Conservation (phyloP, 2,329 filamentous ascomycete species). For the Paecilomyces fulvus region DNA sequence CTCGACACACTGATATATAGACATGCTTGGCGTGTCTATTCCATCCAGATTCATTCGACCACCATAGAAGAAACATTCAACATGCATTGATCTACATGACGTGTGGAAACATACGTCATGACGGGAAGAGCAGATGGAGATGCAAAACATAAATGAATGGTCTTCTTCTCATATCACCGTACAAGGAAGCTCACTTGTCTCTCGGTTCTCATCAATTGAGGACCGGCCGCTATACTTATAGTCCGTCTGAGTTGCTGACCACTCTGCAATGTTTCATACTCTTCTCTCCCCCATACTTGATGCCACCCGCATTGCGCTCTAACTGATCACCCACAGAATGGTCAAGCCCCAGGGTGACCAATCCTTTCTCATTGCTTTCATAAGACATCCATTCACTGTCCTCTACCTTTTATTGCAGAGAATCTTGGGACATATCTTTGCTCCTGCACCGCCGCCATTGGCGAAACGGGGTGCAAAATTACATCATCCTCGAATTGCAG, state of each 20-base stretch:
- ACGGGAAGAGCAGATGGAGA: neutral
- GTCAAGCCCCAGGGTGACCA: neutral
- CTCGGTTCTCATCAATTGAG: neutral
- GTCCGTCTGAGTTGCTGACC: neutral
- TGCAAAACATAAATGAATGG: neutral
- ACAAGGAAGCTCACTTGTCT: neutral
- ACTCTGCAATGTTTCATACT: neutral
- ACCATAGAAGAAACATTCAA: neutral
- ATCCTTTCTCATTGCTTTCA: neutral
- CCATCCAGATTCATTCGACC: neutral
- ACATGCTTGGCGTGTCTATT: neutral
- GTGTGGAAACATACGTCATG: neutral
- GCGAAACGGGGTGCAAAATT: conserved; percentile 28
- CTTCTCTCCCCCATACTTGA: neutral
- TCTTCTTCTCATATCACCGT: neutral
- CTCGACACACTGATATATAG: neutral
- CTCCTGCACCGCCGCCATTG: conserved; percentile 59
- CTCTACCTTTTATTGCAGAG: neutral
- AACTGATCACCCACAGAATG: neutral
- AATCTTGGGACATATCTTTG: conserved; percentile 44
- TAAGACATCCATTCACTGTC: neutral
- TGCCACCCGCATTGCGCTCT: neutral
- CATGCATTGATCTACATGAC: neutral
- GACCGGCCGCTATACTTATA: neutral
- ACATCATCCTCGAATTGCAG: conserved; percentile 56